Base-by-base conservation (phyloP, 805 yeast genomes). In the Blastobotrys mokoenaii region DNA sequence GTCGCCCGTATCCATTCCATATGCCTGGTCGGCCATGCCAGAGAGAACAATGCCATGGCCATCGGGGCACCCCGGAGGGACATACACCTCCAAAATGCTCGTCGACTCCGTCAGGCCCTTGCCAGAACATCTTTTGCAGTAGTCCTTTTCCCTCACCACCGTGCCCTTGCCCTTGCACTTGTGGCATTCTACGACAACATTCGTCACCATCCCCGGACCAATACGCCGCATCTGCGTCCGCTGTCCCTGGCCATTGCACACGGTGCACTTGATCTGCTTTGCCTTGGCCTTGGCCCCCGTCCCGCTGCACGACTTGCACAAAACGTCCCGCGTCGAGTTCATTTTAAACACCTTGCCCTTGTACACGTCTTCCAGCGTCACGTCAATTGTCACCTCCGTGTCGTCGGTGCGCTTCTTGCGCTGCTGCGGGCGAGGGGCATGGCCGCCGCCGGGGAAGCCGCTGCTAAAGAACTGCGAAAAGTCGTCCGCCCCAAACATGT, bases 301-400 rank as follows among this genome's bases (percentile, higher is more conserved):
- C 9, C 97, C 97, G 35, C 72, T 66, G 65, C 98, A 90, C 32
- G 65, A 57, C 3, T 71, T 62, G 68, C 98, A 90, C 1, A 88
- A 64, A 8, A 83, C 70, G 55, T 83, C 76, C 60, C 96, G 74
- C 2, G 82, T 76, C 2, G 84, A 73, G 2, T 84, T 73, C 56
- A 84, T 75, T 58, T 84, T 84, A 50, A 88, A 72, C 7, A 80
- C 76, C 60, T 85, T 85, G 3, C 97, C 96, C 51, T 77, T 79
- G 69, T 77, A 88, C 37, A 85, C 63, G 47, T 87, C 95, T 46
- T 79, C 84, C 50, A 87, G 63, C 0, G 84, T 69, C 10, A 89
- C 76, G 3, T 73, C 75, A 10, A 86, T 72, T 20, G 77, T 74
- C 40, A 87, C 60, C n/a, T 67, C 64, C 0, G 88, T 93, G 60